Conservation (phyloP, 2,329 filamentous ascomycete genomes). For the Macrophomina tecta region DNA sequence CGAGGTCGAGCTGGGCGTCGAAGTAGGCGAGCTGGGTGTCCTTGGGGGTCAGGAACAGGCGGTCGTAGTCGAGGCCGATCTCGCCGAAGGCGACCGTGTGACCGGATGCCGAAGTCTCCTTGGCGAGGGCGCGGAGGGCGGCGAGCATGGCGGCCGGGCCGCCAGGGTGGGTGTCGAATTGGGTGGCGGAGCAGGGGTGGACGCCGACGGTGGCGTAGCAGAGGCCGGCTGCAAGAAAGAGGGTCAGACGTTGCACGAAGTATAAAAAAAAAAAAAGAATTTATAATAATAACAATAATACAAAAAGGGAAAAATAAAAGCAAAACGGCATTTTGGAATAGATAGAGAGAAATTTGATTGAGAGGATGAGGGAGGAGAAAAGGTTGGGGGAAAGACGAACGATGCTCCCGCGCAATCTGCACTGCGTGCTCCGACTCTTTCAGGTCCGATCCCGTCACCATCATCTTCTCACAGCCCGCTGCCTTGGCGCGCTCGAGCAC, state of each 20-base stretch:
- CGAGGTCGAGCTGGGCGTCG: conserved; percentile 78
- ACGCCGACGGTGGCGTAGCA: conserved; percentile 93
- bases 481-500: conserved; percentile 80
- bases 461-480: conserved; percentile 85
- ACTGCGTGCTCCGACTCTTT: conserved; percentile 77
- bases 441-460: conserved; percentile 91
- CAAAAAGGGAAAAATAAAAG: neutral
- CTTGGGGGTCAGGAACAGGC: conserved; percentile 80
- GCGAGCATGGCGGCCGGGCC: conserved; percentile 59
- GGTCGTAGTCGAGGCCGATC: conserved; percentile 95
- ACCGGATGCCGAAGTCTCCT: conserved; percentile 54
- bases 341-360: too few species aligned
- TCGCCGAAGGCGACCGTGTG: conserved; percentile 86
- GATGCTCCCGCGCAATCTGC: conserved; percentile 73
- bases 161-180: conserved; percentile 70
- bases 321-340: neutral
- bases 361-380: neutral
- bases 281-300: neutral
- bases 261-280: neutral
- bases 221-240: conserved; percentile 64
- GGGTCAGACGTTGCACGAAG: neutral
- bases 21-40: conserved; percentile 86
- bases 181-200: conserved; percentile 85
- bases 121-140: conserved; percentile 69
- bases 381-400: conserved; percentile 55